Evolutionary conservation across 768 basidiomycete species (phyloP), one percentile per base, ranked within the genome.

Genomic region (Lactarius deliciosus): DNA sequence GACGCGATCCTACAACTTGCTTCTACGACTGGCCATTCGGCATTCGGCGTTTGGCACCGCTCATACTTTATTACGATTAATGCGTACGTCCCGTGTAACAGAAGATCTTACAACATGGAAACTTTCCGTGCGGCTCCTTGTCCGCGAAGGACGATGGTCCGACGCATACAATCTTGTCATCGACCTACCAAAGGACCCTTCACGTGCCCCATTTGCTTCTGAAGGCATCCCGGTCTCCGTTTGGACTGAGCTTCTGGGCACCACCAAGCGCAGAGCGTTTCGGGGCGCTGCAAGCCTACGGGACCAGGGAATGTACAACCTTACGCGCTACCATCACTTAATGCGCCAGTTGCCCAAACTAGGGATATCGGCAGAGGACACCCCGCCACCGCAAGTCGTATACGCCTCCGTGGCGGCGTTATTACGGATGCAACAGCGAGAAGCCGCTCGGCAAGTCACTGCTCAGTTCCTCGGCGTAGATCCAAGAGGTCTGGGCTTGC

Each of bases 241-340:
- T 60, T 90, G 87, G 88, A 65, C 85, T 54, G 88, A 90, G 68
- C 83, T 90, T 69, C 82, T 85, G 69, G 79, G 80, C 57, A 77
- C 79, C 20, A 71, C 74, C 68, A 81, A 80, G 63, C 75, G 77
- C 60, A 77, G 78, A 56, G 78, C 75, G 6, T 68, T 74, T 32
- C 73, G 66, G 57, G 53, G 73, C 72, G 70, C 36, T 61, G 28
- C 63, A 68, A 57, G 45, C 55, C 18, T 30, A 57, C 59, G 41
- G 25, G 70, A 71, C 57, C 59, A 58, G 40, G 70, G 70, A 15
- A 57, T 71, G 65, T 11, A 16, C 5, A 64, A 32, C 34, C 45
- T 64, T 16, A 28, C 34, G 41, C 68, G 68, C 30, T 71, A 71
- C 45, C 47, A 15, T 18, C 54, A 59, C 8, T 25, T 69, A n/a